Percentiles rank a stretch among this genome's conserved stretches.
phyloP scores from a whole-genome alignment of 345 rosid genomes.

The Pelargonium nanum region DNA sequence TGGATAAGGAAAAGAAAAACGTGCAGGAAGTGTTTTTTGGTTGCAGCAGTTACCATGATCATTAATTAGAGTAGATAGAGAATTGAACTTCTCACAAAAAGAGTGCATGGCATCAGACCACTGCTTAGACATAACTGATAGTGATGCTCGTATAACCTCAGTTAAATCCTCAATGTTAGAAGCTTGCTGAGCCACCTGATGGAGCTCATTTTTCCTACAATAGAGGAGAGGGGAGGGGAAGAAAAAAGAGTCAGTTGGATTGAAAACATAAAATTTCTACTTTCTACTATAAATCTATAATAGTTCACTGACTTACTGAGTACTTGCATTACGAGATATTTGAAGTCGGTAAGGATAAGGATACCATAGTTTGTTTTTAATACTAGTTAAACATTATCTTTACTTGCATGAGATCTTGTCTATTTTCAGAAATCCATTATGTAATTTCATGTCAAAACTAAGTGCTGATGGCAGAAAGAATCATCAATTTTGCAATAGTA shows the following conservation, averaged over 20 bases:
- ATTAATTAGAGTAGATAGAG: conserved; percentile 51
- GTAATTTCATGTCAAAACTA: background rate
- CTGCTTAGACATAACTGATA: conserved; percentile 71
- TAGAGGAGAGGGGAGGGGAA: background rate
- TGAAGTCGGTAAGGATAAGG: too few species aligned
- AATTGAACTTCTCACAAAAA: conserved; percentile 71
- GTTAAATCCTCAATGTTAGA: conserved; percentile 75
- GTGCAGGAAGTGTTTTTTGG: background rate
- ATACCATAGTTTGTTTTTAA: too few species aligned
- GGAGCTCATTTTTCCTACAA: conserved; percentile 77
- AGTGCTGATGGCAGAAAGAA: background rate
- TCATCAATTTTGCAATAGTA: background rate
- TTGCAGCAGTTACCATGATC: conserved; percentile 52
- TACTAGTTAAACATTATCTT: background rate
- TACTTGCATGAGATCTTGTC: background rate
- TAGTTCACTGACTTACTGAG: background rate
- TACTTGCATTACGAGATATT: background rate
- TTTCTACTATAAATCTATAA: too few species aligned
- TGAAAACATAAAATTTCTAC: background rate
- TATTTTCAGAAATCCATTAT: background rate
- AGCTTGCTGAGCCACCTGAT: conserved; percentile 92
- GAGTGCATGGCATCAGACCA: conserved; percentile 79
- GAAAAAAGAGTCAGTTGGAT: background rate
- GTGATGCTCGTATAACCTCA: conserved; percentile 63
- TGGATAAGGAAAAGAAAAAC: conserved; percentile 13